A percentile compares a stretch with the other conserved stretches of the same genome.
Conservation (phyloP, 495 filamentous ascomycete genomes). For the Durotheca rogersii region DNA sequence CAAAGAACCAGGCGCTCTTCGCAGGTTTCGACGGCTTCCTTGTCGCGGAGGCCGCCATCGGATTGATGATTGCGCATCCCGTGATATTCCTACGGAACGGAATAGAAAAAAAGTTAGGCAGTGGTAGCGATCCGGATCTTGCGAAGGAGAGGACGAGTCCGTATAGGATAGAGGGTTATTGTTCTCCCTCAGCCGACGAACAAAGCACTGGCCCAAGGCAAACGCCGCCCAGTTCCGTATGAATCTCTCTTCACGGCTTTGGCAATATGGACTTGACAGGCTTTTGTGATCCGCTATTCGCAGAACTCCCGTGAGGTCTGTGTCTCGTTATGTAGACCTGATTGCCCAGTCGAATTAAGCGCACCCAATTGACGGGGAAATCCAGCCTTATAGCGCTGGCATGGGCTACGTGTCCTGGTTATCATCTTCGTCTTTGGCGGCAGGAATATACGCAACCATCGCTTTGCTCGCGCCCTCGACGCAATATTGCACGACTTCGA, state of each 20-base stretch:
- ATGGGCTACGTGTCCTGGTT: slow-evolving; percentile 13
- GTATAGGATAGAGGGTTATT: background rate
- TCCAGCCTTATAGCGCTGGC: background rate
- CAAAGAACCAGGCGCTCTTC: slow-evolving; percentile 27
- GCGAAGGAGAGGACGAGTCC: slow-evolving; percentile 10
- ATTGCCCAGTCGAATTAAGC: background rate
- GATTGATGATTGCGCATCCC: slow-evolving; percentile 23
- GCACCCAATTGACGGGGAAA: background rate
- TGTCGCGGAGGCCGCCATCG: slow-evolving; percentile 22
- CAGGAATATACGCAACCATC: slow-evolving; percentile 55
- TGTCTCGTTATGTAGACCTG: background rate
- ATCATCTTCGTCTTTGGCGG: slow-evolving; percentile 17
- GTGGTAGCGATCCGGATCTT: slow-evolving; percentile 3
- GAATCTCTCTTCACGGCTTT: slow-evolving; percentile 10
- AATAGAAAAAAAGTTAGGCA: slow-evolving; percentile 15
- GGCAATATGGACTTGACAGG: background rate
- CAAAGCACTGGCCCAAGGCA: slow-evolving; percentile 7
- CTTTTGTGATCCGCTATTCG: background rate
- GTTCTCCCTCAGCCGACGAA: background rate
- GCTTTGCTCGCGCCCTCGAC: slow-evolving; percentile 87
- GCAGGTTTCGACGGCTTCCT: slow-evolving; percentile 24
- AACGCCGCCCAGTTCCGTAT: slow-evolving; percentile 9
- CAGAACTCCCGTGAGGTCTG: background rate
- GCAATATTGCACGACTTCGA: slow-evolving; percentile 86
- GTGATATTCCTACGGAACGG: slow-evolving; percentile 21